Percentiles rank a stretch among this genome's conserved stretches.
Conservation (phyloP, 805 yeast genomes). For the Blastobotrys attinorum region DNA sequence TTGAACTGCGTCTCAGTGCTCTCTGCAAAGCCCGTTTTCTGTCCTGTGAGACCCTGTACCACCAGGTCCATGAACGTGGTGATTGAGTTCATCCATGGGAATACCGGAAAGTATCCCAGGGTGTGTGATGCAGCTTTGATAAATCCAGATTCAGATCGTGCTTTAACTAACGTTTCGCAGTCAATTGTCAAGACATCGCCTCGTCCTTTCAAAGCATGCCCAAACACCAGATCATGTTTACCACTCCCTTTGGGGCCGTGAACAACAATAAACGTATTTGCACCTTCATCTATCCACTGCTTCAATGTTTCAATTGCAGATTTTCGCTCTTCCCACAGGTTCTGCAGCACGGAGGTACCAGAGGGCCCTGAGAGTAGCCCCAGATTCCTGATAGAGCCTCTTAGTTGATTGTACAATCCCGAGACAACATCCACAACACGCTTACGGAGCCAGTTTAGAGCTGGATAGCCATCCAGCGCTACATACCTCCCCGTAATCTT, state of each 20-base stretch:
- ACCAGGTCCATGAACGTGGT: slow-evolving; percentile 76
- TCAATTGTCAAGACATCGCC: slow-evolving; percentile 61
- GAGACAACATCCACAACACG: neutral
- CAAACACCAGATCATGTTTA: slow-evolving; percentile 67
- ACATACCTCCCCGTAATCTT: slow-evolving; percentile 38
- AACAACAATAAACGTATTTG: slow-evolving; percentile 82
- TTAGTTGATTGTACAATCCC: neutral
- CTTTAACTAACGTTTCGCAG: slow-evolving; percentile 66
- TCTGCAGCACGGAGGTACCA: neutral
- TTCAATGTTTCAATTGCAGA: slow-evolving; percentile 61
- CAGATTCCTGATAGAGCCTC: neutral
- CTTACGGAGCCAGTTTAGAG: slow-evolving; percentile 1
- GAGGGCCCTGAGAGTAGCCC: neutral
- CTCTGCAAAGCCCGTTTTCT: slow-evolving; percentile 83
- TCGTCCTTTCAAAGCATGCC: slow-evolving; percentile 54
- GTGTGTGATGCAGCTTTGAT: slow-evolving; percentile 62
- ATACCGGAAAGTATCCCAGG: slow-evolving; percentile 87
- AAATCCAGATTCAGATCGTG: slow-evolving; percentile 66
- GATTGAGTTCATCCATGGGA: slow-evolving; percentile 82
- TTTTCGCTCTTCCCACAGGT: slow-evolving; percentile 62
- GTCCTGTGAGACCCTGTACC: slow-evolving; percentile 88
- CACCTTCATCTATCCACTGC: slow-evolving; percentile 79
- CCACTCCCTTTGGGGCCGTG: slow-evolving; percentile 97
- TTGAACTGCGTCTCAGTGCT: slow-evolving; percentile 73
- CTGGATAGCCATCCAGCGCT: slow-evolving; percentile 7